phyloP scores from a whole-genome alignment of 805 yeast species.

The Kodamaea leandrae region DNA sequence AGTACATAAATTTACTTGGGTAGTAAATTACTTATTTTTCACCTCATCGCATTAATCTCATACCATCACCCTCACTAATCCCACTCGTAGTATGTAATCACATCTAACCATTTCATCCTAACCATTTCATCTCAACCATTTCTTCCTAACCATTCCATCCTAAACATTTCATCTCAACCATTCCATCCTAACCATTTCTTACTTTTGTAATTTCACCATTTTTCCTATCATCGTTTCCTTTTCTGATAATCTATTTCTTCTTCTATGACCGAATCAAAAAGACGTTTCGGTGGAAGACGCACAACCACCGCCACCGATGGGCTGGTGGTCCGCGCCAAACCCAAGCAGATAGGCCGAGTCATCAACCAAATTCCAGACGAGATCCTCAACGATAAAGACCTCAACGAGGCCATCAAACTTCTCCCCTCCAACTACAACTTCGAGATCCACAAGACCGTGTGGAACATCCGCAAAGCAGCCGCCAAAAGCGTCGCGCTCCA shows the following conservation, averaged over 20 bases:
- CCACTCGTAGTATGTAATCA: too few relatives aligned
- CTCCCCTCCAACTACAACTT: slow-evolving; percentile 92
- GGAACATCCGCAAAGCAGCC: slow-evolving; percentile 75
- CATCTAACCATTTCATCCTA: too few relatives aligned
- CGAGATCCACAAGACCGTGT: slow-evolving; percentile 92
- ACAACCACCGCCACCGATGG: slow-evolving; percentile 10
- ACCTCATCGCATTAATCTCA: too few relatives aligned
- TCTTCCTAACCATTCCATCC: too few relatives aligned
- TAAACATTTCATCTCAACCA: too few relatives aligned
- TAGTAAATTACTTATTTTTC: too few relatives aligned
- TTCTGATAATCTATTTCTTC: not conserved
- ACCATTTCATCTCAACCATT: too few relatives aligned
- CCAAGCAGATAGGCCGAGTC: slow-evolving; percentile 51
- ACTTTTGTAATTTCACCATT: not conserved
- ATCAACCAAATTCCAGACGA: slow-evolving; percentile 88
- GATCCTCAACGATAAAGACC: slow-evolving; percentile 71
- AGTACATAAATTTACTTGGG: too few relatives aligned
- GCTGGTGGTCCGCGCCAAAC: slow-evolving; percentile 15
- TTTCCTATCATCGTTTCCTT: not conserved
- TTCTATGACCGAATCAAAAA: slow-evolving; percentile 33
- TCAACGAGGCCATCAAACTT: slow-evolving; percentile 78
- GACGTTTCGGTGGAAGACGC: slow-evolving; percentile 60
- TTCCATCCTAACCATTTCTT: too few relatives aligned
- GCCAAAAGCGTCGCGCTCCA: slow-evolving; percentile 90
- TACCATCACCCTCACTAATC: too few relatives aligned